These are phyloP conservation scores for Prunus fruticosa DNA, from an alignment of 306 rosid genomes.

Conservation along the genomic window DNA sequence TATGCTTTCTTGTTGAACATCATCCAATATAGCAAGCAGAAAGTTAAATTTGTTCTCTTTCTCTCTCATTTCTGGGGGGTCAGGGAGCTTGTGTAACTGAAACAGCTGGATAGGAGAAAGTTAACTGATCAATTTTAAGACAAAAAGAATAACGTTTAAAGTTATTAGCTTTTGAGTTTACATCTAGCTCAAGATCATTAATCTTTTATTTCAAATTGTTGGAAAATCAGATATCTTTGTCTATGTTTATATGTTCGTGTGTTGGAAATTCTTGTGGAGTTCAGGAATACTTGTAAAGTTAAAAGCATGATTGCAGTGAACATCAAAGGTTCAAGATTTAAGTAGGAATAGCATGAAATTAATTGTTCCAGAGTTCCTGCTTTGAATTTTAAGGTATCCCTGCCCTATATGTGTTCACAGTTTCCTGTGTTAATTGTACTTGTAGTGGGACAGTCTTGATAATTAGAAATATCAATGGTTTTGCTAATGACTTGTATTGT, in stretches of 20 bases:
- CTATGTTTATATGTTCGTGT: no score
- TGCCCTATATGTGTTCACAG: not conserved
- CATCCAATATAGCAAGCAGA: not conserved
- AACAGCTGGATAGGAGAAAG: conserved; percentile 13
- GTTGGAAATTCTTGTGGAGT: not conserved
- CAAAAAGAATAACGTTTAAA: not conserved
- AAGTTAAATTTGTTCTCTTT: not conserved
- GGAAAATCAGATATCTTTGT: not conserved
- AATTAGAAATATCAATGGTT: not conserved
- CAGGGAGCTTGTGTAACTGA: conserved; percentile 2
- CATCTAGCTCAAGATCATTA: not conserved
- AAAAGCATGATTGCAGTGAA: not conserved
- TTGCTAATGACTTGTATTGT: not conserved
- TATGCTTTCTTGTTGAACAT: not conserved
- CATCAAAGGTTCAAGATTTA: not conserved
- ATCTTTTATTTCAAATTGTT: not conserved
- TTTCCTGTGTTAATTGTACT: not conserved
- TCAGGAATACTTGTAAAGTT: not conserved
- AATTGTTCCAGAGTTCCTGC: not conserved
- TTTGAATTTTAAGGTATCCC: not conserved
- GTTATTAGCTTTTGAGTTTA: not conserved
- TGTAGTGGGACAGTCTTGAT: not conserved
- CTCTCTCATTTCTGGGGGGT: not conserved
- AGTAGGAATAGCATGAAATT: not conserved
- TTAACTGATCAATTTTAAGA: conserved; percentile 17